phyloP scores from a whole-genome alignment of 1,284 basidiomycete species.

The Cerioporus squamosus region DNA sequence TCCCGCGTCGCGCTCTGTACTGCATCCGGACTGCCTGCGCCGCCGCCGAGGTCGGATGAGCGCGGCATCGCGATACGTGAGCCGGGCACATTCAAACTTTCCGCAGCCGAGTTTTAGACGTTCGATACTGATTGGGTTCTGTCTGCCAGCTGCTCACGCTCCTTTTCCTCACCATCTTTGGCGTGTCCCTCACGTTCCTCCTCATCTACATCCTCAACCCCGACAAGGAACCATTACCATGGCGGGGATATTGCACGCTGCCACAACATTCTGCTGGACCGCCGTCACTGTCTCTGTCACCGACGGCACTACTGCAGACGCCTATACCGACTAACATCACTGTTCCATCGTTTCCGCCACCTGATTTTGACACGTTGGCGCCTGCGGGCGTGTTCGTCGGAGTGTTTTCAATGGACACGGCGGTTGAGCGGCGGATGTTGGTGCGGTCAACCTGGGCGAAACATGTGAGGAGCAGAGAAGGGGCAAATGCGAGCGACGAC shows the following conservation, averaged over 20 bases:
- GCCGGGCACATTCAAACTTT: neutral
- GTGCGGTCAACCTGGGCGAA: constrained; percentile 91
- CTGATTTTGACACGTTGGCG: constrained; percentile 73
- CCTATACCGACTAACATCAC: constrained; percentile 45
- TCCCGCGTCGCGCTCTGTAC: neutral
- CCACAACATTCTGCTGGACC: constrained; percentile 48
- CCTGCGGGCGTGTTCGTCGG: constrained; percentile 92
- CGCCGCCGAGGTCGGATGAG: neutral
- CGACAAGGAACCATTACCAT: constrained; percentile 93
- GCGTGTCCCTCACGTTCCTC: constrained; percentile 77
- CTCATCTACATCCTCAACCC: constrained; percentile 94
- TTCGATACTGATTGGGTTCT: neutral
- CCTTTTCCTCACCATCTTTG: constrained; percentile 73
- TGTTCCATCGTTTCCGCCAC: constrained; percentile 60
- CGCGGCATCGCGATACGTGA: neutral
- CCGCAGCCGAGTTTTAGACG: neutral
- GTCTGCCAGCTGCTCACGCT: constrained; percentile 66
- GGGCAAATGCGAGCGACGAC: constrained; percentile 70
- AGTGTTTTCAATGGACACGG: constrained; percentile 90
- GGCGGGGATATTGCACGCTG: constrained; percentile 89
- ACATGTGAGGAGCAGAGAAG: constrained; percentile 79
- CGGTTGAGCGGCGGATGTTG: constrained; percentile 85
- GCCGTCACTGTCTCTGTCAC: constrained; percentile 44
- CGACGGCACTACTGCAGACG: constrained; percentile 40
- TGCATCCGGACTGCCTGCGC: neutral